Evolutionary conservation across 495 filamentous ascomycete genomes (phyloP), one percentile per base, ranked within the genome.

Genomic region (Articulospora tetracladia): DNA sequence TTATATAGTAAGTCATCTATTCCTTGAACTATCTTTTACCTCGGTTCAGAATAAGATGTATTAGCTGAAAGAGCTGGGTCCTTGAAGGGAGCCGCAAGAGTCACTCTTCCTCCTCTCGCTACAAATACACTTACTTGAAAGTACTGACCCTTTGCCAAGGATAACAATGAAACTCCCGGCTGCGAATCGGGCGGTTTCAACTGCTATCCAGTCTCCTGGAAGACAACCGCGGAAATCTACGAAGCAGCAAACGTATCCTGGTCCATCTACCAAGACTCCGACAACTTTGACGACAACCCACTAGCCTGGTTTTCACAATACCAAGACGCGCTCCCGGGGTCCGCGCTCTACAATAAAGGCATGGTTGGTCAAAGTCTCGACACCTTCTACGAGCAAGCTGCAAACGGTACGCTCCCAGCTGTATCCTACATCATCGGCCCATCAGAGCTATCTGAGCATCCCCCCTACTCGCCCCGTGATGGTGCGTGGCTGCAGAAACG

Each of bases 221-320:
- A 79, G 64, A 83, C 80, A 1, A 72, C 76, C 24, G 76, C 74
- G 41, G 80, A 83, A 44, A 71, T 73, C 58, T 82, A 82, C 61
- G 69, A 82, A 65, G 70, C 78, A 8, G 77, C 78, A 12, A 78
- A 77, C n/a, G 75, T 81, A 19, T 72, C 74, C 0, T 84, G 81
- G 81, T 79, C 81, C 59, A 62, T 81, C 7, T 83, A 74, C 58
- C 81, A 83, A 61, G 76, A 81, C 58, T 72, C 57, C 1, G 73
- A 84, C 66, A 83, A 83, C 66, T 82, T 82, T 46, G 81, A 82
- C 48, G 80, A 83, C 57, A 82, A 82, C 60, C 76, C 79, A 8
- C 63, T 80, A 13, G 76, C 78, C 25, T 79, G 78, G 77, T 84
- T 84, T 60, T 26, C 73, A n/a, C 80, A 82, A 63, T 83, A 69